Conservation (phyloP, 352 stramenopile species). For the Phytophthora constricta region DNA sequence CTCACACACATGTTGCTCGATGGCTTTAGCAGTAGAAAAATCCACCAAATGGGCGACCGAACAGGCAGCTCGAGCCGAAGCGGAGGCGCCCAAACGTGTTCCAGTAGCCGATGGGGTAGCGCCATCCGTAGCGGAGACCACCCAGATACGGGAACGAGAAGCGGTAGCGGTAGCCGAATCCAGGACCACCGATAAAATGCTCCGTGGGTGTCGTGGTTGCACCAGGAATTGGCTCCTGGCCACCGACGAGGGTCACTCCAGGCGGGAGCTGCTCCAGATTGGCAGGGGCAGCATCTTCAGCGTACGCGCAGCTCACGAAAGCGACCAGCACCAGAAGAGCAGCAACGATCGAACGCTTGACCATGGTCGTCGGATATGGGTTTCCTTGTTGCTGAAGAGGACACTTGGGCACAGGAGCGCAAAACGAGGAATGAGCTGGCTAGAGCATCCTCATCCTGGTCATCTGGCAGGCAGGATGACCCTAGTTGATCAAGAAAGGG, state of each 20-base stretch:
- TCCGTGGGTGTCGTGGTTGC: not conserved
- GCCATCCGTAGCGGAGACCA: slow-evolving; percentile 46
- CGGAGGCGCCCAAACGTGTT: slow-evolving; percentile 41
- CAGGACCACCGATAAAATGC: slow-evolving; percentile 11
- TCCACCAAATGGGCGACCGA: slow-evolving; percentile 33
- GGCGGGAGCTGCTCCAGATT: slow-evolving; percentile 8
- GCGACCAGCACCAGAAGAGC: slow-evolving; percentile 15
- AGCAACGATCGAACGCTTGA: slow-evolving; percentile 26
- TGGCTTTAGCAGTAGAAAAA: slow-evolving; percentile 53
- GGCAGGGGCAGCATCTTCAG: not conserved
- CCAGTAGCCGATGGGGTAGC: slow-evolving; percentile 52
- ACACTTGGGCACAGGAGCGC: slow-evolving; percentile 2
- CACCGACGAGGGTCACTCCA: slow-evolving; percentile 22
- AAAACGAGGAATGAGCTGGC: slow-evolving; percentile 2
- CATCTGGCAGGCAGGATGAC: no score
- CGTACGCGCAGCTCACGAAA: slow-evolving; percentile 8
- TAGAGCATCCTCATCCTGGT: not conserved
- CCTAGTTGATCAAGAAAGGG: no score
- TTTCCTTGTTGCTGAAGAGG: not conserved
- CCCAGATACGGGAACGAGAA: slow-evolving; percentile 40
- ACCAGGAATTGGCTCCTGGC: slow-evolving; percentile 18
- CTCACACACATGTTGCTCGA: not conserved
- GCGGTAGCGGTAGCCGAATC: slow-evolving; percentile 29
- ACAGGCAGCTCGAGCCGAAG: slow-evolving; percentile 40
- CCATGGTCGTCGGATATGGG: slow-evolving; percentile 1